Percentiles rank a stretch among this genome's conserved stretches.
Conservation (phyloP, 768 basidiomycete species). For the Phanerochaete carnosa region DNA sequence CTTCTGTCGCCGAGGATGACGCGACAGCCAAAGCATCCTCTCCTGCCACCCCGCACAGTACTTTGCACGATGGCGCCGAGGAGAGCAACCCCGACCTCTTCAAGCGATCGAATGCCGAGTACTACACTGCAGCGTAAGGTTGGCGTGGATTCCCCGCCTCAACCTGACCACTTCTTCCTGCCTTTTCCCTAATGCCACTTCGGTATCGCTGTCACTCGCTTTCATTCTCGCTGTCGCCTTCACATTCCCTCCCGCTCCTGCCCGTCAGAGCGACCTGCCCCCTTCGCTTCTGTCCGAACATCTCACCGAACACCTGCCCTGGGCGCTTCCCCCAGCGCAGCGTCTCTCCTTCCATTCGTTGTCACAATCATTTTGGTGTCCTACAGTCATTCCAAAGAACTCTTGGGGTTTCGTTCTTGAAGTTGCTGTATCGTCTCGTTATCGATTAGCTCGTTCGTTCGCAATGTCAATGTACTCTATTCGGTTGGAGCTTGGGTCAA, state of each 20-base stretch:
- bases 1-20: constrained; percentile 6
- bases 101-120: constrained; percentile 6
- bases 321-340: not conserved
- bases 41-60: not conserved
- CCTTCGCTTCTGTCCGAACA: not conserved
- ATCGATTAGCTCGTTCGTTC: too few species aligned
- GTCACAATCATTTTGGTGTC: not conserved
- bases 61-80: not conserved
- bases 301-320: not conserved
- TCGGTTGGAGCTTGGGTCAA: too few species aligned
- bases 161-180: not conserved
- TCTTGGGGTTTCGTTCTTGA: too few species aligned
- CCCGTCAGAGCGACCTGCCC: not conserved
- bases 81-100: not conserved
- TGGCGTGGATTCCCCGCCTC: not conserved
- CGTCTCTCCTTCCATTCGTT: not conserved
- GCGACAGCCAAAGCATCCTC: not conserved
- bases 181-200: not conserved
- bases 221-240: not conserved
- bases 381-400: not conserved
- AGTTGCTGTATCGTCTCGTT: too few species aligned
- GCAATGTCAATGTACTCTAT: too few species aligned
- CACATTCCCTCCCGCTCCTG: not conserved
- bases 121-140: constrained; percentile 1
- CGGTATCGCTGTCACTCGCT: not conserved